Evolutionary conservation across 345 rosid genomes (phyloP), one percentile per base, ranked within the genome.

Genomic region (Viola odorata): DNA sequence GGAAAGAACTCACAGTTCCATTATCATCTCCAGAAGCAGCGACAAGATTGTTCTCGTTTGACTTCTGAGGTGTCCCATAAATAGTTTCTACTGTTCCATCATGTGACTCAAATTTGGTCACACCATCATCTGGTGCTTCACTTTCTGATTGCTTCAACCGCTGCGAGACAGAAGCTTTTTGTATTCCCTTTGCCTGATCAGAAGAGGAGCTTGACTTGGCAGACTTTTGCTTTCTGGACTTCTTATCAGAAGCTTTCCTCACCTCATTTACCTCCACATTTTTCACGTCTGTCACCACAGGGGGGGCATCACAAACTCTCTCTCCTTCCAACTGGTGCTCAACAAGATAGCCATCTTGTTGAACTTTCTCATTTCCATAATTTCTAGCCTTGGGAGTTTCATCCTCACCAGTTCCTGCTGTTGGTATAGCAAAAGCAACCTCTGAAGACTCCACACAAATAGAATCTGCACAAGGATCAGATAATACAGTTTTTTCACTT

Each of bases 151-250:
- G 76, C 71, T 80, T 82, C 45, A 71, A 37, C 58, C 69, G 88
- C 73, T 68, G 85, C 58, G 41, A 64, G 40, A 76, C 41, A 37
- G 70, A 63, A 66, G 78, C 72, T 71, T 72, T 83, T 23, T 73
- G 54, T 60, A 65, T 55, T 48, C 70, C 86, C 77, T 87, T 85
- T 13, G 70, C 75, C 62, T 70, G 81, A 57, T 85, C 96, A 72
- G 86, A 63, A 50, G 84, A 58, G 44, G 55, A 45, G 68, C 68
- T 82, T 17, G 72, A 68, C 77, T 83, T 91, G 12, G 69, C 55
- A 72, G 80, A 72, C 61, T 88, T 89, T 63, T 88, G 96, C 76
- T 84, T 91, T 73, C 83, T 86, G 37, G 95, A 75, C 79, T 86
- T 91, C 85, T 90, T 94, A 65, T 84, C 97, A 23, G 88, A 76